Conservation (phyloP, 331 rosid species). For the Malus hybrid region DNA sequence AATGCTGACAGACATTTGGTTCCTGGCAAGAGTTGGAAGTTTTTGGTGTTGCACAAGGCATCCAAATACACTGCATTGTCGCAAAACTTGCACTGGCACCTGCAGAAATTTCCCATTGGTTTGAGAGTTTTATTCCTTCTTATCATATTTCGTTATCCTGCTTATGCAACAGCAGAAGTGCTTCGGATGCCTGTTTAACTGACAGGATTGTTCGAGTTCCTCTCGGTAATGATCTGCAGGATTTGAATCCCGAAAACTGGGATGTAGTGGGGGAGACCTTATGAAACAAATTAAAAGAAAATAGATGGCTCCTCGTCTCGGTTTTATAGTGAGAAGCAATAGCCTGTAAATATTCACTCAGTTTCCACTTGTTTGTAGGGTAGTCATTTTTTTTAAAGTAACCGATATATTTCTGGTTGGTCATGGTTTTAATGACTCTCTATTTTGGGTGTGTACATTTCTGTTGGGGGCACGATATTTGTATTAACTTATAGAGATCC, state of each 20-base stretch:
- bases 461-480: background rate
- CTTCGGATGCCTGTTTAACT: constrained; percentile 10
- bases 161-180: background rate
- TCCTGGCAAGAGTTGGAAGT: constrained; percentile 12
- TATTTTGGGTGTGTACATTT: background rate
- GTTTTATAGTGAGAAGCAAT: constrained; percentile 26
- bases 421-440: background rate
- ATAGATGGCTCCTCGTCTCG: constrained; percentile 13
- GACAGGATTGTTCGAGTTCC: constrained; percentile 18
- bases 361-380: constrained; percentile 17
- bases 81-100: constrained; percentile 17
- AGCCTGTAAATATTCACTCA: constrained; percentile 49
- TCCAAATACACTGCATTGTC: background rate
- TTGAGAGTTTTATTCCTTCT: no score
- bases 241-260: constrained; percentile 12
- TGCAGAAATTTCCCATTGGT: background rate
- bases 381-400: background rate
- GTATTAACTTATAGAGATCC: background rate
- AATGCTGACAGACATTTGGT: constrained; percentile 14
- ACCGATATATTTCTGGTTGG: no score
- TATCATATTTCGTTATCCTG: background rate
- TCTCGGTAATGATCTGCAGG: constrained; percentile 30
- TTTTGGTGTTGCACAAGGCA: constrained; percentile 16
- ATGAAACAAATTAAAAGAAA: constrained; percentile 15
- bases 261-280: constrained; percentile 22